phyloP scores from a whole-genome alignment of 768 basidiomycete species.

The Collybia nuda region DNA sequence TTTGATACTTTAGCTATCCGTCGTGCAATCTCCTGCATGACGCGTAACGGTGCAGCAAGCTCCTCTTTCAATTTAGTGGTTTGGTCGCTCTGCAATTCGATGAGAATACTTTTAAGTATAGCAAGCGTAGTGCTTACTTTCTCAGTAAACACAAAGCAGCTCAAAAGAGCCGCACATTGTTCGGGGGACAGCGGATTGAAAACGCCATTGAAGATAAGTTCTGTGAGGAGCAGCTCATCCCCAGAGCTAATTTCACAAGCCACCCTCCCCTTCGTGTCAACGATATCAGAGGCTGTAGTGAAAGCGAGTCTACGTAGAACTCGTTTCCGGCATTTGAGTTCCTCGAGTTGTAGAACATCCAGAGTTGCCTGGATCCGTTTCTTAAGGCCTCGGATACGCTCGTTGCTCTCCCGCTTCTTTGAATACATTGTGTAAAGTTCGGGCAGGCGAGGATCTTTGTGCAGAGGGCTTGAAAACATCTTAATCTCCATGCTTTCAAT shows the following conservation, averaged over 20 bases:
- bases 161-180: constrained; percentile 90
- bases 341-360: constrained; percentile 93
- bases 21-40: constrained; percentile 94
- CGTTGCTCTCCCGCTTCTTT: constrained; percentile 69
- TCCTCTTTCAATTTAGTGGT: constrained; percentile 88
- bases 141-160: constrained; percentile 97
- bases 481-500: constrained; percentile 87
- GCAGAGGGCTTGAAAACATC: constrained; percentile 76
- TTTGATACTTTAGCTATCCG: constrained; percentile 97
- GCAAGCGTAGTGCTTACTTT: constrained; percentile 54
- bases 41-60: constrained; percentile 85
- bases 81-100: constrained; percentile 70
- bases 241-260: constrained; percentile 99
- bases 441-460: constrained; percentile 76
- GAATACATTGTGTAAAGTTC: constrained; percentile 80
- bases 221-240: constrained; percentile 93
- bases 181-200: constrained; percentile 91
- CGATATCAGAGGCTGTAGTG: constrained; percentile 85
- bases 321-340: constrained; percentile 93
- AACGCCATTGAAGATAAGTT: constrained; percentile 95
- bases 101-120: neutral
- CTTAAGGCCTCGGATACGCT: constrained; percentile 74
- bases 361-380: constrained; percentile 88
- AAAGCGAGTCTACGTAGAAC: constrained; percentile 91
- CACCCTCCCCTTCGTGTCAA: constrained; percentile 97